Base-by-base conservation (phyloP, 2,329 filamentous ascomycete genomes). In the Endothia cerciana region DNA sequence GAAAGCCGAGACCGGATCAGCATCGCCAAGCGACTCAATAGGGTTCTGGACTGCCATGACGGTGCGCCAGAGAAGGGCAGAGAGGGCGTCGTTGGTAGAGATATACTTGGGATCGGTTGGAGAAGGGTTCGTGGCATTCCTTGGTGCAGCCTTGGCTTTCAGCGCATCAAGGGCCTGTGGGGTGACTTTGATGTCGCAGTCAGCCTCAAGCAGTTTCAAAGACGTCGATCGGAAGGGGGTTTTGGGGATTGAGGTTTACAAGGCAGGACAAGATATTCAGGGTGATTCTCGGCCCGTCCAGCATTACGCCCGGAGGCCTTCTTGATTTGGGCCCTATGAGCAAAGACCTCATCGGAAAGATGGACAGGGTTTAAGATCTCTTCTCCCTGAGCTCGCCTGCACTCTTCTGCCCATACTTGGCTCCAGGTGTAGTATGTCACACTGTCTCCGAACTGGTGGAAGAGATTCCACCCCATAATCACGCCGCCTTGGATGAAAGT, bases 31-130 rank as follows among this genome's bases (percentile, higher is more conserved):
- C 8, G 70, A 65, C 6, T 71, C 43, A 68, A 74, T 30, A 66
- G 75, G 45, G 71, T 71, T 65, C 75, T 75, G 64, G 63, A 75
- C 68, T 2, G 60, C 51, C 71, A 73, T 73, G 36, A 72, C 70
- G 4, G 72, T 75, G 69, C 61, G 75, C 78, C 77, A 79, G 63
- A 80, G 72, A 10, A 79, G 68, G 0, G 77, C 76, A 17, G 76
- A 76, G 11, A 77, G 69, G 25, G 75, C 75, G 45, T 77, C 76
- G 38, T 77, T 76, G 43, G 74, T 75, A 2, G 75, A 76, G 4
- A 77, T 67, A 64, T 68, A 77, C 15, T 62, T 22, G 43, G 71
- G 68, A 11, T 72, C 72, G 0, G 71, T 67, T 11, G 33, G 45
- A 19, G n/a, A 36, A 1, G 71, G 63, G 25, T 72, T 62, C 3